These are phyloP conservation scores for Phytopythium kandeliae DNA, from an alignment of 352 stramenopile species.

Conservation along the genomic window DNA sequence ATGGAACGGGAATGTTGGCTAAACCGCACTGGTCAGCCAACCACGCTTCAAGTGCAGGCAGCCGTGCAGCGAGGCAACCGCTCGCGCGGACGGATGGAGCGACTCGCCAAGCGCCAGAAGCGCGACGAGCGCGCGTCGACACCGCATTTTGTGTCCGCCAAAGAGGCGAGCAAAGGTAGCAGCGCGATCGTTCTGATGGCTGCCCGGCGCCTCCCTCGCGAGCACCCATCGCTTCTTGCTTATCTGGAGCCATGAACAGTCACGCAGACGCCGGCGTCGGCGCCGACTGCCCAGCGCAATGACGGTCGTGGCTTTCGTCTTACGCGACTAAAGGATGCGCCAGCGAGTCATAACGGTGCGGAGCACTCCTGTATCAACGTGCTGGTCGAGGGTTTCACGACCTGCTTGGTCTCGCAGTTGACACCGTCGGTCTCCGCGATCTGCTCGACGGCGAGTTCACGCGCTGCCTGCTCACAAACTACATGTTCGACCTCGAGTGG, in stretches of 20 bases:
- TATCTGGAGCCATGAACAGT: too few relatives aligned
- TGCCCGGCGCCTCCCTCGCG: too few relatives aligned
- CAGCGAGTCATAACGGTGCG: conserved; percentile 43
- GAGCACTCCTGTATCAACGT: not conserved
- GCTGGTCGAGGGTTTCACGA: too few relatives aligned
- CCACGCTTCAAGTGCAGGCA: not conserved
- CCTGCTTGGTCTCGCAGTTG: conserved; percentile 18
- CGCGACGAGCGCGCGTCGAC: not conserved
- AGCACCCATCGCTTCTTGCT: too few relatives aligned
- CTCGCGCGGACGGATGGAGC: conserved; percentile 2
- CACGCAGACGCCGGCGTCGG: too few relatives aligned
- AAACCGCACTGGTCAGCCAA: too few relatives aligned
- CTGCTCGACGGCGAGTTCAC: conserved; percentile 58
- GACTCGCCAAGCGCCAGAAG: conserved; percentile 4
- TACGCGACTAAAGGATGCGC: conserved; percentile 25
- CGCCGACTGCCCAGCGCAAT: not conserved
- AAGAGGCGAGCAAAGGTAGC: not conserved
- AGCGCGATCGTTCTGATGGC: not conserved
- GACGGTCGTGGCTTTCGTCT: conserved; percentile 24
- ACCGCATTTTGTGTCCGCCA: not conserved
- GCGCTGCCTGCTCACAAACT: conserved; percentile 70
- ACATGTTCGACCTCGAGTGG: conserved; percentile 77
- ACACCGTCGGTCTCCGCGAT: conserved; percentile 33
- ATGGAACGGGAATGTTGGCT: too few relatives aligned
- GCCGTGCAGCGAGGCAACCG: not conserved